Conservation (phyloP, 2,329 filamentous ascomycete genomes). For the Pyrenophora teres region DNA sequence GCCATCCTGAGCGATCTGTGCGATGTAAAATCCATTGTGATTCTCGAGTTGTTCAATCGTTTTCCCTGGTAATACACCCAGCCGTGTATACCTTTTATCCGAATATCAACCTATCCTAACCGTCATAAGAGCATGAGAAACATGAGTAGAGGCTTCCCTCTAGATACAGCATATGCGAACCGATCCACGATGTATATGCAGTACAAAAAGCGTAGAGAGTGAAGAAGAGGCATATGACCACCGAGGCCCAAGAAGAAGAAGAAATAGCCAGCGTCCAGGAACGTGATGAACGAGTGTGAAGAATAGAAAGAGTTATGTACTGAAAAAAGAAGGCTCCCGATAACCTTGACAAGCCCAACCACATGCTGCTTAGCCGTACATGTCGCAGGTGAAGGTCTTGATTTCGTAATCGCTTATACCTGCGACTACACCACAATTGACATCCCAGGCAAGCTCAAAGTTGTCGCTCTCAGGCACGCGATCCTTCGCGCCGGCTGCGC, state of each 20-base stretch:
- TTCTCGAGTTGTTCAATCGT: conserved; percentile 2
- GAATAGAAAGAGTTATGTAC: conserved; percentile 11
- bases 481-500: conserved; percentile 40
- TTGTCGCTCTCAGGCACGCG: conserved; percentile 27
- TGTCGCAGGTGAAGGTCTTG: conserved; percentile 42
- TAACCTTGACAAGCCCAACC: background rate
- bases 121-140: conserved; percentile 1
- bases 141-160: background rate
- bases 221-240: background rate
- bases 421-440: conserved; percentile 41
- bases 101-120: background rate
- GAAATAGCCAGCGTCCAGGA: conserved; percentile 12
- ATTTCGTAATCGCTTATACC: conserved; percentile 54
- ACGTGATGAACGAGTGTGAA: conserved; percentile 16
- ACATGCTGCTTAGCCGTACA: conserved; percentile 21
- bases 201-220: background rate
- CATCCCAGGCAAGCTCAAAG: conserved; percentile 51
- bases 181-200: background rate
- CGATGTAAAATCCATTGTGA: background rate
- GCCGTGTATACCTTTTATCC: background rate
- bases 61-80: background rate
- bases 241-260: background rate
- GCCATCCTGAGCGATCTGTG: background rate
- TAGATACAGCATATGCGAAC: background rate
- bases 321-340: background rate